A percentile compares a stretch with the other conserved stretches of the same genome.
phyloP scores from a whole-genome alignment of 495 filamentous ascomycete species.

The Neurospora sp. region DNA sequence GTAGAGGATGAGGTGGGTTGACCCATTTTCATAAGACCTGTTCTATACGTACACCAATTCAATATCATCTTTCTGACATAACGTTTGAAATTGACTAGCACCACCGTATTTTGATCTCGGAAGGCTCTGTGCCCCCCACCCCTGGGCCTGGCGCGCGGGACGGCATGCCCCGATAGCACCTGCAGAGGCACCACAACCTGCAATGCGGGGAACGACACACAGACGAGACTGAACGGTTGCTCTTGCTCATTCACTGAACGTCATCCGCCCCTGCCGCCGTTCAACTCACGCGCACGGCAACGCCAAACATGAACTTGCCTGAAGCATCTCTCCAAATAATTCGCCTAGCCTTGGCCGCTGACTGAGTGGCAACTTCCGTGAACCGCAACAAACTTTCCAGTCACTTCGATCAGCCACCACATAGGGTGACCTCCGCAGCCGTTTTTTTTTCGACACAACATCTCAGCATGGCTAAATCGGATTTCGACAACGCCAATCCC shows the following conservation, averaged over 20 bases:
- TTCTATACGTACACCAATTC: too few relatives aligned
- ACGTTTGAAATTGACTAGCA: neutral
- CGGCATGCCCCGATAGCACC: neutral
- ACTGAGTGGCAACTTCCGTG: neutral
- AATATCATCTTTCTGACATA: too few relatives aligned
- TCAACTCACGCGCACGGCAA: neutral
- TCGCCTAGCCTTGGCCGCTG: neutral
- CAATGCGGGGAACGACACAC: neutral
- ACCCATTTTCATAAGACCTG: neutral
- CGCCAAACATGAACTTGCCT: neutral
- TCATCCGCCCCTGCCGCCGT: neutral
- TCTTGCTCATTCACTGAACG: neutral
- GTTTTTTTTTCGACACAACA: neutral
- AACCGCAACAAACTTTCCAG: neutral
- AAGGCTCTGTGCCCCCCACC: neutral
- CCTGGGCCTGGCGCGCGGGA: neutral
- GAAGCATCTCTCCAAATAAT: neutral
- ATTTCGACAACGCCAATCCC: constrained; percentile 82
- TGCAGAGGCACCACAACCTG: neutral
- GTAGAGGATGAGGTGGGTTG: neutral
- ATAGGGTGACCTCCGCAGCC: neutral
- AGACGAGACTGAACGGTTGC: neutral
- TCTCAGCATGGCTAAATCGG: constrained; percentile 14
- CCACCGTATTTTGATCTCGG: neutral
- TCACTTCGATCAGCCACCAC: neutral